A percentile compares a stretch with the other conserved stretches of the same genome.
Evolutionary conservation across 495 filamentous ascomycete species (phyloP).

Genomic region (Hypoxylon intermedium): DNA sequence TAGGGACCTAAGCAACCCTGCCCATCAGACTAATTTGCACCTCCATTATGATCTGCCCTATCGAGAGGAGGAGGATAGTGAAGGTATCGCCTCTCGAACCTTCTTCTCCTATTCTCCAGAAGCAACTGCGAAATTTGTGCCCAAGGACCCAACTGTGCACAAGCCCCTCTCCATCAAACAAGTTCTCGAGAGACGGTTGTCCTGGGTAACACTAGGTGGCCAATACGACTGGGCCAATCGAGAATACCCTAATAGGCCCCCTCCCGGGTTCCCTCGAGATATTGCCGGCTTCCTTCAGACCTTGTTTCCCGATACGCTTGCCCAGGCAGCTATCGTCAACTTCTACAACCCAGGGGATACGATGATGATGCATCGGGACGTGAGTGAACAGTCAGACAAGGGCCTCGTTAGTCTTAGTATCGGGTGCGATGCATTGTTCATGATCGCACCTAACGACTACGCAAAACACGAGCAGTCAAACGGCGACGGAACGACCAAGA

Average conservation of each 20-base stretch:
- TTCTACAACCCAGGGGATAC: slow-evolving; percentile 88
- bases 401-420: slow-evolving; percentile 85
- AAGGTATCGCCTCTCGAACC: slow-evolving; percentile 39
- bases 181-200: slow-evolving; percentile 76
- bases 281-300: slow-evolving; percentile 66
- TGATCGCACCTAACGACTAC: slow-evolving; percentile 58
- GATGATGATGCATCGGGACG: slow-evolving; percentile 86
- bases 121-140: slow-evolving; percentile 56
- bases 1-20: slow-evolving; percentile 75
- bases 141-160: slow-evolving; percentile 72
- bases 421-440: slow-evolving; percentile 87
- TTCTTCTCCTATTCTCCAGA: slow-evolving; percentile 56
- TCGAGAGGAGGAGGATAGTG: slow-evolving; percentile 43
- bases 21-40: slow-evolving; percentile 86
- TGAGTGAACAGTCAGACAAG: slow-evolving; percentile 77
- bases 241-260: slow-evolving; percentile 68
- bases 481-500: slow-evolving; percentile 22
- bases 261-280: slow-evolving; percentile 79
- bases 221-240: slow-evolving; percentile 95
- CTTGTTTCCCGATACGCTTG: slow-evolving; percentile 72
- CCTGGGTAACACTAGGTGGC: slow-evolving; percentile 91
- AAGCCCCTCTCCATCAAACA: slow-evolving; percentile 69
- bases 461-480: slow-evolving; percentile 39
- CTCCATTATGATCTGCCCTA: slow-evolving; percentile 81
- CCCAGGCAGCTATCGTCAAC: slow-evolving; percentile 92